Evolutionary conservation across 164 flowering plant genomes (phyloP).

Genomic region (Berberis vulgaris): DNA sequence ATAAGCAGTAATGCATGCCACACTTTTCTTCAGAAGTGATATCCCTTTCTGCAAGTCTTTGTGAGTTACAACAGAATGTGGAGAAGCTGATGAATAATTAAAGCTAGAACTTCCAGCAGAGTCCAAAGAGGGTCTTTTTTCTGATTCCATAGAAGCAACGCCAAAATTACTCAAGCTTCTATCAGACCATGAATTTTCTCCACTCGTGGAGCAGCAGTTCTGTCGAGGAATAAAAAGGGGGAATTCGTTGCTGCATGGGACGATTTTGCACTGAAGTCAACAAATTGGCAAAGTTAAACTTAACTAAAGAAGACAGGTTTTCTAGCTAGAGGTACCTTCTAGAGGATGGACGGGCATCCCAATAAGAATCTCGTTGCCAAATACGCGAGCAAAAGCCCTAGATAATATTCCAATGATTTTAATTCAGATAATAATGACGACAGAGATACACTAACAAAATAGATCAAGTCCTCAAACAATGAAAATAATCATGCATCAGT

Average conservation of each 20-base stretch:
- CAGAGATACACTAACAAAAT: no score
- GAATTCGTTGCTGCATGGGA: conserved; percentile 74
- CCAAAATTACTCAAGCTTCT: conserved; percentile 89
- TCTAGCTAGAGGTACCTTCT: conserved; percentile 46
- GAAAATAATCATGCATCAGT: background rate
- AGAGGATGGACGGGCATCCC: conserved; percentile 92
- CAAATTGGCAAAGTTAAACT: background rate
- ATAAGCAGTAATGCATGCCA: conserved; percentile 87
- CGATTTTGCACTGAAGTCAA: conserved; percentile 7
- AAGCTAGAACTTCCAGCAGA: conserved; percentile 44
- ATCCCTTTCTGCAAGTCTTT: conserved; percentile 95
- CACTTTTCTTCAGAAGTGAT: conserved; percentile 92
- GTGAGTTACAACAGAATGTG: conserved; percentile 77
- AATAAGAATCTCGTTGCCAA: conserved; percentile 95
- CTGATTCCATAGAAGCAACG: conserved; percentile 86
- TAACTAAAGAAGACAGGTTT: background rate
- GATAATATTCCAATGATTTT: background rate
- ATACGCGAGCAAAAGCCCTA: conserved; percentile 97
- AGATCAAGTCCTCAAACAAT: background rate
- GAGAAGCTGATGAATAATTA: conserved; percentile 70
- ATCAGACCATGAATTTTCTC: conserved; percentile 85
- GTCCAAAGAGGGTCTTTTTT: conserved; percentile 55
- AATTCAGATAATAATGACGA: no score
- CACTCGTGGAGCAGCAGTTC: conserved; percentile 61
- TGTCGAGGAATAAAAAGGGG: conserved; percentile 95